Evolutionary conservation across 345 rosid genomes (phyloP).

Genomic region (Hibiscus syriacus): DNA sequence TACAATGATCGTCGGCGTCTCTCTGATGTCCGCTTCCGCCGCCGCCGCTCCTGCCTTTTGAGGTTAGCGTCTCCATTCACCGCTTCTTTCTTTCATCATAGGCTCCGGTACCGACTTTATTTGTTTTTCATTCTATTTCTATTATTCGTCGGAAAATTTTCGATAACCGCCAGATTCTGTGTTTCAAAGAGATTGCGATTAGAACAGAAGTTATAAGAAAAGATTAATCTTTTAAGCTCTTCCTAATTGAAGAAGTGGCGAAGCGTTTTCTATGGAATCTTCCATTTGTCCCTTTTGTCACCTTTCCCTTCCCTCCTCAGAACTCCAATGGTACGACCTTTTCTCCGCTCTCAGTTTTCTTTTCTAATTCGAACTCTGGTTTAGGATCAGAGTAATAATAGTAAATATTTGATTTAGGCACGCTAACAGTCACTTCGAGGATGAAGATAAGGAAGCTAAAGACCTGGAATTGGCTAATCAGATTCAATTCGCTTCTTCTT

Average conservation of each 20-base stretch:
- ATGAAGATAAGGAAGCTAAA: conserved; percentile 21
- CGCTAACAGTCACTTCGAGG: conserved; percentile 66
- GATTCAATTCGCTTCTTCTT: conserved; percentile 34
- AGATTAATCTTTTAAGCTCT: neutral
- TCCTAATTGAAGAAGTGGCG: neutral
- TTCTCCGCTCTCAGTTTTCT: neutral
- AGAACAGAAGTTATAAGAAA: neutral
- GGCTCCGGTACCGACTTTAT: neutral
- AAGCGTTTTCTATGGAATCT: conserved; percentile 20
- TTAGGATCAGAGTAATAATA: neutral
- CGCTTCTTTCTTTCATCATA: neutral
- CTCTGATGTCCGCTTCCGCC: neutral
- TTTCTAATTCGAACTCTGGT: neutral
- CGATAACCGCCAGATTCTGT: neutral
- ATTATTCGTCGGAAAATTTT: neutral
- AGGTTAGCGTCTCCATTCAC: conserved; percentile 2
- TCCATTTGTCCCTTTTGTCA: conserved; percentile 56
- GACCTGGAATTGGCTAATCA: conserved; percentile 36
- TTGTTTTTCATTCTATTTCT: neutral
- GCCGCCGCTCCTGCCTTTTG: neutral
- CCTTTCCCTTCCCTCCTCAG: conserved; percentile 27
- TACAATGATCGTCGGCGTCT: conserved; percentile 6
- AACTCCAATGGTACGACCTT: conserved; percentile 41
- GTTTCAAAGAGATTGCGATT: neutral
- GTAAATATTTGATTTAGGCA: conserved; percentile 34